These are phyloP conservation scores for Nakazawaea pomicola DNA, from an alignment of 805 yeast species.

Conservation along the genomic window DNA sequence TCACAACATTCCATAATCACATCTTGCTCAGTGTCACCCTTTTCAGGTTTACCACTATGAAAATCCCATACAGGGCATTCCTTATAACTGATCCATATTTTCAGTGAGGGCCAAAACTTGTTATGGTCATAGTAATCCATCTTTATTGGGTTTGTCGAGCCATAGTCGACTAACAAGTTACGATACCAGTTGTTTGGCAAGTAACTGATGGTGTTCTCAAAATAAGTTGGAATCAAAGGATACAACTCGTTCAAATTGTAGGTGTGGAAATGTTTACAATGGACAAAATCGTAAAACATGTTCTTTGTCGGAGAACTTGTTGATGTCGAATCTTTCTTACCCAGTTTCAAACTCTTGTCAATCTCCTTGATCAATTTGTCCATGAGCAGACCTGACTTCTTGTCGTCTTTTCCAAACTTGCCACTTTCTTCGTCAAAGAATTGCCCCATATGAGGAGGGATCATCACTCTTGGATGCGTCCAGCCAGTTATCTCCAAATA, in stretches of 20 bases:
- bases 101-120: conserved; percentile 3
- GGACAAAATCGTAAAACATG: conserved; percentile 7
- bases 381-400: background rate
- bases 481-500: conserved; percentile 10
- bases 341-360: background rate
- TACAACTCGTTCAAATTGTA: conserved; percentile 31
- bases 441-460: conserved; percentile 7
- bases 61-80: conserved; percentile 8
- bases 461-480: conserved; percentile 6
- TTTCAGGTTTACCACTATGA: conserved; percentile 1
- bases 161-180: conserved; percentile 9
- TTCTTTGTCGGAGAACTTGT: conserved; percentile 5
- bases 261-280: conserved; percentile 12
- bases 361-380: conserved; percentile 1
- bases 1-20: conserved; percentile 5
- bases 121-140: background rate
- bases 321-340: background rate
- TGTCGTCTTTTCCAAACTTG: background rate
- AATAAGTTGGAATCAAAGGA: conserved; percentile 38
- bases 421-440: conserved; percentile 1
- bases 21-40: conserved; percentile 3
- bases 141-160: conserved; percentile 1
- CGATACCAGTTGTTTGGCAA: conserved; percentile 11
- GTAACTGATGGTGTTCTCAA: conserved; percentile 26
- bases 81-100: conserved; percentile 5